Percentiles rank a stretch among this genome's conserved stretches.
phyloP scores from a whole-genome alignment of 495 filamentous ascomycete species.

The Aspergillus kassunensis region DNA sequence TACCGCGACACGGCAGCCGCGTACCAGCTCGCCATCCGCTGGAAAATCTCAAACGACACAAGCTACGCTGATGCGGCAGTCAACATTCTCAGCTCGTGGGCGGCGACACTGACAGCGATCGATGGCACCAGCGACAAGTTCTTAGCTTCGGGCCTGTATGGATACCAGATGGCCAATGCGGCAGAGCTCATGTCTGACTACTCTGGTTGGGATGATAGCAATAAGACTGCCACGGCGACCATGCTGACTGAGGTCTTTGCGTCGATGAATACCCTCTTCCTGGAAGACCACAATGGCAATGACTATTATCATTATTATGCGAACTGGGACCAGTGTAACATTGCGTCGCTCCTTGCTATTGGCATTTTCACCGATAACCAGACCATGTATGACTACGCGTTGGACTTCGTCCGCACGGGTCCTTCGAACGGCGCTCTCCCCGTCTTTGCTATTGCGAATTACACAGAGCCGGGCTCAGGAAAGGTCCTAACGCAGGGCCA shows the following conservation, averaged over 20 bases:
- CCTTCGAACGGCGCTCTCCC: slow-evolving; percentile 26
- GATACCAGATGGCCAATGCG: slow-evolving; percentile 44
- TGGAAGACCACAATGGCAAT: slow-evolving; percentile 28
- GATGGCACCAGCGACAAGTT: slow-evolving; percentile 33
- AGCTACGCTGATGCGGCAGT: slow-evolving; percentile 32
- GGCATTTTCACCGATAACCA: slow-evolving; percentile 38
- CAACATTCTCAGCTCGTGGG: slow-evolving; percentile 39
- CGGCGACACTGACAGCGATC: slow-evolving; percentile 29
- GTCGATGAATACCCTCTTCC: slow-evolving; percentile 31
- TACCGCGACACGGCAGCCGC: slow-evolving; percentile 38
- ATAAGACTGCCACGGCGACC: slow-evolving; percentile 16
- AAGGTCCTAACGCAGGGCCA: slow-evolving; percentile 36
- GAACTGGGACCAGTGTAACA: slow-evolving; percentile 42
- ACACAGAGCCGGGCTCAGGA: slow-evolving; percentile 13
- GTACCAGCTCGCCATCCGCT: slow-evolving; percentile 37
- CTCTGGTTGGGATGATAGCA: slow-evolving; percentile 24
- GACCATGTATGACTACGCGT: slow-evolving; percentile 33
- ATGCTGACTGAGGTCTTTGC: slow-evolving; percentile 35
- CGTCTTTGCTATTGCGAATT: too few species aligned
- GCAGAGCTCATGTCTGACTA: slow-evolving; percentile 42
- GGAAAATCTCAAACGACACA: slow-evolving; percentile 33
- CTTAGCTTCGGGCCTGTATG: slow-evolving; percentile 42
- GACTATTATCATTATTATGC: slow-evolving; percentile 32
- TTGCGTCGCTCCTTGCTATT: slow-evolving; percentile 35
- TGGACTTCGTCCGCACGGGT: slow-evolving; percentile 39